These are phyloP conservation scores for Castanospermum australe DNA, from an alignment of 306 rosid genomes.

Conservation along the genomic window DNA sequence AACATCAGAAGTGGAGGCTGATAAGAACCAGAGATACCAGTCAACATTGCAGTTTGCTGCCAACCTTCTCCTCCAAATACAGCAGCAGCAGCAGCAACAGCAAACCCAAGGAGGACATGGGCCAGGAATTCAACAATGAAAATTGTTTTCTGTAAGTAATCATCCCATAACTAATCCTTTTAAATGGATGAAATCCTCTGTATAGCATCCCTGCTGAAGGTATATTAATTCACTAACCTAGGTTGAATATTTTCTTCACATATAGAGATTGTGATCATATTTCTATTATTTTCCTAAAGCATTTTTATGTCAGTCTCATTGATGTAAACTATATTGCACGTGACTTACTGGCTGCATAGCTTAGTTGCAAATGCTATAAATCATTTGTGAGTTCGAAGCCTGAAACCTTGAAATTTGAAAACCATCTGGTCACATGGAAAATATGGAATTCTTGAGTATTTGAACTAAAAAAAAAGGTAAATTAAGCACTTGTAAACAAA, in stretches of 20 bases:
- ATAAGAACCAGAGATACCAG: slow-evolving; percentile 71
- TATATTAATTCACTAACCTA: background rate
- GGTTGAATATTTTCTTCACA: slow-evolving; percentile 12
- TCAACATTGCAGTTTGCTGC: slow-evolving; percentile 96
- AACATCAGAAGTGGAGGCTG: slow-evolving; percentile 75
- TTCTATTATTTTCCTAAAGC: background rate
- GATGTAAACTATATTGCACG: background rate
- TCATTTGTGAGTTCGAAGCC: slow-evolving; percentile 1
- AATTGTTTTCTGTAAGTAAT: slow-evolving; percentile 52
- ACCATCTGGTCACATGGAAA: background rate
- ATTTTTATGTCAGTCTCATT: background rate
- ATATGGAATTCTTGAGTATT: background rate
- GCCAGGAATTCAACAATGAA: slow-evolving; percentile 76
- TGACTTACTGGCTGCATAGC: slow-evolving; percentile 7
- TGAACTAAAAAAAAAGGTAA: background rate
- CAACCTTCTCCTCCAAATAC: slow-evolving; percentile 88
- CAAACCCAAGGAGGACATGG: slow-evolving; percentile 64
- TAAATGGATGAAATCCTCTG: slow-evolving; percentile 1
- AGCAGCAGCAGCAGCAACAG: slow-evolving; percentile 68
- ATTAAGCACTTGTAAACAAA: background rate
- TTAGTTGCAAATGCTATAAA: slow-evolving; percentile 1
- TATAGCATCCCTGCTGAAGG: slow-evolving; percentile 16
- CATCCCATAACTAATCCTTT: slow-evolving; percentile 22
- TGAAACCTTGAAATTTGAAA: background rate
- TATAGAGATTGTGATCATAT: background rate